phyloP scores from a whole-genome alignment of 306 rosid genomes.

The Luffa acutangula region DNA sequence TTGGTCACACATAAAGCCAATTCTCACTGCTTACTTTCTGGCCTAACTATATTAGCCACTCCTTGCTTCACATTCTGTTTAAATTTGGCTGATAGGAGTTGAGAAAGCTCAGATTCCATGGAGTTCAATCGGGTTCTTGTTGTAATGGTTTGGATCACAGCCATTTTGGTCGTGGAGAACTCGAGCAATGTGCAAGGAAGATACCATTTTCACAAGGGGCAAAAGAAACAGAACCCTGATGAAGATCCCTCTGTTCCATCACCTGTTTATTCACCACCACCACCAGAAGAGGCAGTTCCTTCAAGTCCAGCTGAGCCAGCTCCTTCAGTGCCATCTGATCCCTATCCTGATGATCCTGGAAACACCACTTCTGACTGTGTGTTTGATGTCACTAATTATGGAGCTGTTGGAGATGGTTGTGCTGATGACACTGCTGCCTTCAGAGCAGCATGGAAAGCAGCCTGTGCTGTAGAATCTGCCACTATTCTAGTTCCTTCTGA shows the following conservation, averaged over 20 bases:
- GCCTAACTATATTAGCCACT: no score
- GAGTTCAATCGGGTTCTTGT: constrained; percentile 17
- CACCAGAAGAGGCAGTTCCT: constrained; percentile 31
- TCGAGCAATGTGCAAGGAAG: constrained; percentile 65
- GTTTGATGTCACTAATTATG: constrained; percentile 67
- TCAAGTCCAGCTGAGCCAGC: constrained; percentile 4
- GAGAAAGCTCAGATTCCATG: constrained; percentile 13
- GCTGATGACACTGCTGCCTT: constrained; percentile 80
- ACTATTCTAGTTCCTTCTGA: constrained; percentile 55
- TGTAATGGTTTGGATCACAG: constrained; percentile 17
- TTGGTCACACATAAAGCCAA: background rate
- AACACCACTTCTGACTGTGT: constrained; percentile 26
- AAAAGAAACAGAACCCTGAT: constrained; percentile 20
- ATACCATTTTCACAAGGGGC: constrained; percentile 48
- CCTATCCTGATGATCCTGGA: constrained; percentile 49
- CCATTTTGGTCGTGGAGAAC: constrained; percentile 7
- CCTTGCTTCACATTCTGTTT: background rate
- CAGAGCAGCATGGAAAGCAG: constrained; percentile 82
- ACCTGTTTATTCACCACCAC: constrained; percentile 16
- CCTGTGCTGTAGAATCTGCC: constrained; percentile 70
- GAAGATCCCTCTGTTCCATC: constrained; percentile 14
- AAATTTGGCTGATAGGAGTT: background rate
- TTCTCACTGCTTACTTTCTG: background rate
- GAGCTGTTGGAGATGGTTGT: constrained; percentile 80
- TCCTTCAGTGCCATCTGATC: constrained; percentile 49